These are phyloP conservation scores for Peterozyma xylosa DNA, from an alignment of 805 yeast species.

Conservation along the genomic window DNA sequence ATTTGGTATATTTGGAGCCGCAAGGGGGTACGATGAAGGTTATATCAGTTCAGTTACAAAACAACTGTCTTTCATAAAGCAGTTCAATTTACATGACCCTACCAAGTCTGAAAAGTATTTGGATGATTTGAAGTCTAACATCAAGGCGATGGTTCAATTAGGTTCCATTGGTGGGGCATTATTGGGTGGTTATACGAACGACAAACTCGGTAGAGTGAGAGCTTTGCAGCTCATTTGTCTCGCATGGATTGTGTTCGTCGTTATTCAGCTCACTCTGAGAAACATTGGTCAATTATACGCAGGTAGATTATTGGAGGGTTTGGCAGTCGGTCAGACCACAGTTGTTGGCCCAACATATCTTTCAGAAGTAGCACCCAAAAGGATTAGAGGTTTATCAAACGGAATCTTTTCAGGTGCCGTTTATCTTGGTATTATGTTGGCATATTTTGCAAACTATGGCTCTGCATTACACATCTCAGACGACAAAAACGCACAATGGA, in stretches of 20 bases:
- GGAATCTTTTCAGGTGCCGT: constrained; percentile 53
- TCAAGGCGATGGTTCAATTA: constrained; percentile 51
- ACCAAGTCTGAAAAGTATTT: constrained; percentile 23
- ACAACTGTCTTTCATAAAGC: constrained; percentile 31
- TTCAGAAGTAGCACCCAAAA: constrained; percentile 45
- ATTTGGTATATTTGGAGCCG: constrained; percentile 49
- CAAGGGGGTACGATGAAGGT: constrained; percentile 56
- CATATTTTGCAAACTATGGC: constrained; percentile 45
- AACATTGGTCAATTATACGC: constrained; percentile 44
- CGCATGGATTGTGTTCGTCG: constrained; percentile 36
- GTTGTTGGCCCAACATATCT: constrained; percentile 49
- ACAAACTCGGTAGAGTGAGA: constrained; percentile 42
- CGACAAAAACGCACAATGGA: constrained; percentile 37
- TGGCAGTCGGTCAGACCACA: constrained; percentile 50
- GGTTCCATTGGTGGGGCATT: constrained; percentile 45
- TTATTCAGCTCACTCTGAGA: constrained; percentile 39
- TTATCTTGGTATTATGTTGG: constrained; percentile 43
- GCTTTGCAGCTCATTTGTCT: constrained; percentile 35
- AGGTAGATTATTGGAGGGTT: constrained; percentile 48
- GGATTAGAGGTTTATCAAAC: constrained; percentile 43
- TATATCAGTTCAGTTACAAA: constrained; percentile 36
- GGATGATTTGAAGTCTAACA: constrained; percentile 45
- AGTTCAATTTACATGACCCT: constrained; percentile 37
- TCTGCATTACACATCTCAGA: constrained; percentile 36
- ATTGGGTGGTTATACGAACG: constrained; percentile 39